Evolutionary conservation across 495 filamentous ascomycete genomes (phyloP), one percentile per base, ranked within the genome.

Genomic region (Parachaetomium inaequale): DNA sequence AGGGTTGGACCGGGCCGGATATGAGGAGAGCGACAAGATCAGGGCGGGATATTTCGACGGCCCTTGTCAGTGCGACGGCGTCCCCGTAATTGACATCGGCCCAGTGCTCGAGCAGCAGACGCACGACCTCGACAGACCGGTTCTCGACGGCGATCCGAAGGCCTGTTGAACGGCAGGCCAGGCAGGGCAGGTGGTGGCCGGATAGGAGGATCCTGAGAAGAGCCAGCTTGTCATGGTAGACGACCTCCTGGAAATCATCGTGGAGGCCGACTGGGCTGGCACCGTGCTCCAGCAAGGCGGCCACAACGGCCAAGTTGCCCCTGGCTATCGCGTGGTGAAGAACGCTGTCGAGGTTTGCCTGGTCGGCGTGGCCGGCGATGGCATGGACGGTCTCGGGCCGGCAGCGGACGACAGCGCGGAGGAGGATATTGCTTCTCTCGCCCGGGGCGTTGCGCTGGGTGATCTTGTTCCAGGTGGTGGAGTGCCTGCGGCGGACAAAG

Each of bases 61-160:
- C 71, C n/a, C 52, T 46, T 15, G 66, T 43, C 28, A 73, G 51
- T 2, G 71, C 69, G 10, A 56, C 40, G 12, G 61, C 71, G 36
- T 64, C 51, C 2, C 69, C 58, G 32, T 73, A 66, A 32, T 73
- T 73, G 45, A 73, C 63, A 45, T 73, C 71, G 14, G 63, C 71
- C 65, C 71, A 70, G 28, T 63, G 61, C 7, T 64, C 62, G 14
- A 73, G 62, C 2, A 73, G 58, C 2, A 71, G 49, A 19, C 47
- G 47, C 0, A 66, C 55, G 5, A 68, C 51, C 4, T 66, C 65
- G 2, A 70, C 25, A 0, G 69, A 70, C 28, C 60, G 49, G 63
- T 71, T 71, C 42, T 70, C 63, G 2, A 71, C 71, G 17, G 71
- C 69, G n/a, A 73, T 56, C n/a, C 63, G 56, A 8, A 73, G 60